These are phyloP conservation scores for Termitomyces sp. DNA, from an alignment of 768 basidiomycete species.

Conservation along the genomic window DNA sequence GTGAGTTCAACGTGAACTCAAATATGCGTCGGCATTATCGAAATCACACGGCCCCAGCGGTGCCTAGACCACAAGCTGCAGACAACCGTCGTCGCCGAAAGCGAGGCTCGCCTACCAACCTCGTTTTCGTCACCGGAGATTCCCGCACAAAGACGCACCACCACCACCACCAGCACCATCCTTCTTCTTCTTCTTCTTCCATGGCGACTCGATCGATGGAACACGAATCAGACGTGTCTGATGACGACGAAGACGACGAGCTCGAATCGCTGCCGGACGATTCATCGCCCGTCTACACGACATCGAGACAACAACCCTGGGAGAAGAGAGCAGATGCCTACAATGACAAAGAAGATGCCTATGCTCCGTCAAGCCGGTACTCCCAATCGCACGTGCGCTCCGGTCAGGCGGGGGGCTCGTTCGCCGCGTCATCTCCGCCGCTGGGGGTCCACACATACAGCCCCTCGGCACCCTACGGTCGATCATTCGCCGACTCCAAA, in stretches of 20 bases:
- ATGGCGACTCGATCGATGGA: conserved; percentile 17
- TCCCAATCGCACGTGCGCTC: conserved; percentile 14
- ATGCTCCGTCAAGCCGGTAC: conserved; percentile 4
- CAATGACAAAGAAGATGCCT: neutral
- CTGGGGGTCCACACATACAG: conserved; percentile 18
- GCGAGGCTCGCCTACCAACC: conserved; percentile 12
- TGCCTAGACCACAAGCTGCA: conserved; percentile 19
- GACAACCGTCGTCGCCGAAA: conserved; percentile 22
- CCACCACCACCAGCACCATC: no score
- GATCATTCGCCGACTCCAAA: conserved; percentile 22
- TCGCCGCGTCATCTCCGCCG: conserved; percentile 16
- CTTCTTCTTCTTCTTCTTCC: no score
- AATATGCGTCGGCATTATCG: conserved; percentile 81
- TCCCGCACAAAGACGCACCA: conserved; percentile 1
- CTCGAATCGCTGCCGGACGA: conserved; percentile 15
- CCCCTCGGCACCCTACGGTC: conserved; percentile 25
- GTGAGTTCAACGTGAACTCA: conserved; percentile 78
- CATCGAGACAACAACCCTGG: conserved; percentile 1
- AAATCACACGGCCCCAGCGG: conserved; percentile 45
- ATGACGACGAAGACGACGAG: conserved; percentile 20
- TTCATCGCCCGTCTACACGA: conserved; percentile 1
- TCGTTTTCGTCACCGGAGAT: conserved; percentile 13
- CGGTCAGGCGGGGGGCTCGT: conserved; percentile 8
- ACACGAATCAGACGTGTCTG: conserved; percentile 22
- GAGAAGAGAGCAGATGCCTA: neutral